Percentiles rank a stretch among this genome's conserved stretches.
These are phyloP conservation scores for Cephalotrichum gorgonifer DNA, from an alignment of 2,329 filamentous ascomycete genomes.

Conservation along the genomic window DNA sequence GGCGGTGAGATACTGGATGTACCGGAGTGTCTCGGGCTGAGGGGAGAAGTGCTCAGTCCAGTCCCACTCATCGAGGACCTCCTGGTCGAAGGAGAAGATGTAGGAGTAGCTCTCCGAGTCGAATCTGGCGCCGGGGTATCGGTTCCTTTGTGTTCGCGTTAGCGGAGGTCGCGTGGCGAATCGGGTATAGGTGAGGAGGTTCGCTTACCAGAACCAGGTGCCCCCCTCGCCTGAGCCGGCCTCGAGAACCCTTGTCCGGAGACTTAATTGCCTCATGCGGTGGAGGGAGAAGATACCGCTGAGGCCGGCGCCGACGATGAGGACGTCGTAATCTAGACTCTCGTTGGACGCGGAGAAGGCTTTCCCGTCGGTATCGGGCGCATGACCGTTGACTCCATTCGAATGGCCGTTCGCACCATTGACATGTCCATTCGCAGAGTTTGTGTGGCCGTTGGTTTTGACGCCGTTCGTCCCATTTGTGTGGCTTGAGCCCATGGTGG, in stretches of 20 bases:
- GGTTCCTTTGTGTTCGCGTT: slow-evolving; percentile 21
- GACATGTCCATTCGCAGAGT: slow-evolving; percentile 8
- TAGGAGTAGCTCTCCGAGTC: slow-evolving; percentile 29
- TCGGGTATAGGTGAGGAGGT: not conserved
- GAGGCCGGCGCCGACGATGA: slow-evolving; percentile 28
- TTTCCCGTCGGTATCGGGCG: not conserved
- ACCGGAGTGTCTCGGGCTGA: slow-evolving; percentile 25
- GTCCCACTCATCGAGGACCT: slow-evolving; percentile 28
- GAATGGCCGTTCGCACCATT: slow-evolving; percentile 1
- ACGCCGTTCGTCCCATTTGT: not conserved
- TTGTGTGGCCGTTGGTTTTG: slow-evolving; percentile 1
- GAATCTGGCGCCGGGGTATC: slow-evolving; percentile 28
- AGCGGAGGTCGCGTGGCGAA: not conserved
- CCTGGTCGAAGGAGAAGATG: slow-evolving; percentile 28
- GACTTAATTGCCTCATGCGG: slow-evolving; percentile 26
- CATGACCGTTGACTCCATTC: not conserved
- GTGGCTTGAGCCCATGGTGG: too few relatives aligned
- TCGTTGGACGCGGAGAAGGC: slow-evolving; percentile 7
- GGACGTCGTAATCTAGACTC: slow-evolving; percentile 20
- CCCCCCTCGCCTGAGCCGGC: slow-evolving; percentile 28
- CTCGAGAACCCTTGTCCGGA: slow-evolving; percentile 25
- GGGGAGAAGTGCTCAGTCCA: slow-evolving; percentile 24
- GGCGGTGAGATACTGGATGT: slow-evolving; percentile 31
- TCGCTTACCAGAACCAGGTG: slow-evolving; percentile 30
- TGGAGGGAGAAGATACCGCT: slow-evolving; percentile 29